Evolutionary conservation across 2,329 filamentous ascomycete species (phyloP), one percentile per base, ranked within the genome.

Genomic region (Phoma sp.): DNA sequence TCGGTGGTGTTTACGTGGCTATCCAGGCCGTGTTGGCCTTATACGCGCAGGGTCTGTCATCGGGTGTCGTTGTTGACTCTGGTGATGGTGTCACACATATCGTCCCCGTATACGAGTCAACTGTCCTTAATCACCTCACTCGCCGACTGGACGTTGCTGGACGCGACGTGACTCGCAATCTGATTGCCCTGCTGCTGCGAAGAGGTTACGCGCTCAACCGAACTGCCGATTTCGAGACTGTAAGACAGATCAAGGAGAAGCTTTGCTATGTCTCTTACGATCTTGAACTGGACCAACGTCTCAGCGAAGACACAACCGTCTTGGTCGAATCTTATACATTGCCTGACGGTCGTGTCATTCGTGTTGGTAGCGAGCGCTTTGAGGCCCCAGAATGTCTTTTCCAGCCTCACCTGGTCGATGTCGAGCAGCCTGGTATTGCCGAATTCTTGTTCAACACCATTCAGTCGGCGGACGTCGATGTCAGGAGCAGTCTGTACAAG

Each of bases 381-480:
- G 95, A 99, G 79, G 95, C 95, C 1, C 93, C 95, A 54, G 95
- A 99, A 77, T 99, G 95, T 77, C 83, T 99, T 47, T 99, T 99
- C 86, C 95, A 99, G 79, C 95, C 95, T 38, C 95, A 99, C 76
- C 84, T 99, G 36, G 93, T 99, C 42, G 95, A 99, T 74, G 96
- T 95, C 68, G 95, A 99, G 72, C 93, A 98, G 72, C 93, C 93
- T 1, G 95, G 95, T 57, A 95, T 99, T 58, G 93, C 91, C 67
- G 95, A 99, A 74, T 93, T 98, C 77, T 83, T 99, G 35, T 99
- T 99, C 86, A 97, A 99, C 81, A 99, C 93, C 18, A 99, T 99
- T 71, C 95, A 98, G 78, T 82, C 90, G 7, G 93, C 95, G 58
- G 95, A 98, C 67, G 92, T 99, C 49, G 95, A 99, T 73, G 92